Evolutionary conservation across 371 early-diverging fungal genomes (phyloP), one percentile per base, ranked within the genome.

Genomic region (Mortierella sp.): DNA sequence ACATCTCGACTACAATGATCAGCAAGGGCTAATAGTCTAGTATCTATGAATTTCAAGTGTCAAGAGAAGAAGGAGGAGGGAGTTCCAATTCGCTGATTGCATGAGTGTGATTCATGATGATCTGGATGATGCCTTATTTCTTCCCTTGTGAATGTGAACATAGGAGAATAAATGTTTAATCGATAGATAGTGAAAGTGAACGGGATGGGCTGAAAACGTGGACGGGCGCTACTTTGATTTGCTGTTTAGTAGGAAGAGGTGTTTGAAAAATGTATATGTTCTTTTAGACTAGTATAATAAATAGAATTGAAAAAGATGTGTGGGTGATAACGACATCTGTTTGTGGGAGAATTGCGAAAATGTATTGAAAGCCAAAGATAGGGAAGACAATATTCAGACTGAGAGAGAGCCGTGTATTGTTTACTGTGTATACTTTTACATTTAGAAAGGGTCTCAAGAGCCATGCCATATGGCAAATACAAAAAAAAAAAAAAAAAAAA

Each of bases 221-320:
- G 54, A 54, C 54, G 54, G 54, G 54, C 54, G 54, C 28, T 54
- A 28, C 54, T 54, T 54, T 54, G 54, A 54, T 54, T 54, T 54
- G 54, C 14, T 54, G 54, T 54, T 47, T 54, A 26, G 1, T 51
- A 26, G 26, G 5, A 14, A 54, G 54, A 54, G 54, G 54, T 54
- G 54, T 54, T 54, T 54, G 28, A 54, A 54, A 54, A 24, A 30
- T 2, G n/a, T n/a, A n/a, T n/a, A n/a, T n/a, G n/a, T n/a, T n/a
- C n/a, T n/a, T n/a, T n/a, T n/a, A n/a, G n/a, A n/a, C n/a, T 30
- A 30, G 18, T 28, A 54, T 11, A 54, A 26, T 54, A 54, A 26
- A 26, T 28, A 54, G 28, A 54, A 54, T 22, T 54, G 28, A 54
- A 54, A 49, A 26, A 54, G 28, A 54, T 54, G 28, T 54, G 49